These are phyloP conservation scores for Saccharomyces hybrid DNA, from an alignment of 1,139 yeast species.

Conservation along the genomic window DNA sequence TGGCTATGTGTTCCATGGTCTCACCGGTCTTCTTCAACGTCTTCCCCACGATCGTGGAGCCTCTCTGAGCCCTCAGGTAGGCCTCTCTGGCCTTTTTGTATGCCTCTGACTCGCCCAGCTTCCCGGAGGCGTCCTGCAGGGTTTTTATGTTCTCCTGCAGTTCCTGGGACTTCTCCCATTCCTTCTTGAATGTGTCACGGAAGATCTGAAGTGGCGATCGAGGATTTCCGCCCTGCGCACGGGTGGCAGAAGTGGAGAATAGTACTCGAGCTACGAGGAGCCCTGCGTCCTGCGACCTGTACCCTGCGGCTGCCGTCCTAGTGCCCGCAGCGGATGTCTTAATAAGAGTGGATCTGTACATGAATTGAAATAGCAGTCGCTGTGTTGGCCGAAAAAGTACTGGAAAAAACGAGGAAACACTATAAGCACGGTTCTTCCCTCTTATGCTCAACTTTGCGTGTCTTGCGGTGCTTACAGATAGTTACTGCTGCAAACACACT, in stretches of 20 bases:
- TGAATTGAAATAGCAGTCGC: neutral
- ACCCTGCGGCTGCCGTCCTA: neutral
- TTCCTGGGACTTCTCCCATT: slow-evolving; percentile 86
- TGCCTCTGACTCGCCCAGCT: slow-evolving; percentile 90
- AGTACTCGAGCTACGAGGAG: neutral
- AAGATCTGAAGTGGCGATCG: slow-evolving; percentile 89
- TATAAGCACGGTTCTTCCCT: neutral
- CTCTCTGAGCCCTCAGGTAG: slow-evolving; percentile 74
- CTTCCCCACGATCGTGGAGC: slow-evolving; percentile 73
- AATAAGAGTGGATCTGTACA: neutral
- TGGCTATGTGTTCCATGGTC: slow-evolving; percentile 83
- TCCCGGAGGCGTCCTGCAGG: slow-evolving; percentile 91
- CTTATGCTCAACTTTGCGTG: neutral
- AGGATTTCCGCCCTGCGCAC: slow-evolving; percentile 5
- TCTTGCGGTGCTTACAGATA: neutral
- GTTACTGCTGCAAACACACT: neutral
- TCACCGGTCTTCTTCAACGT: slow-evolving; percentile 88
- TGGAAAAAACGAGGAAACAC: neutral
- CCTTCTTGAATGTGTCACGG: slow-evolving; percentile 81
- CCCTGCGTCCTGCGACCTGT: neutral
- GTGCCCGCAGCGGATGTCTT: neutral
- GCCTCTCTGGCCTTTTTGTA: slow-evolving; percentile 92
- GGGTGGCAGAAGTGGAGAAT: neutral
- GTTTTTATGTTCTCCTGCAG: slow-evolving; percentile 91
- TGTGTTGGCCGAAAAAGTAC: neutral